Percentiles rank a stretch among this genome's conserved stretches.
Evolutionary conservation across 257 asterid species (phyloP).

Genomic region (Ocimum tenuiflorum): DNA sequence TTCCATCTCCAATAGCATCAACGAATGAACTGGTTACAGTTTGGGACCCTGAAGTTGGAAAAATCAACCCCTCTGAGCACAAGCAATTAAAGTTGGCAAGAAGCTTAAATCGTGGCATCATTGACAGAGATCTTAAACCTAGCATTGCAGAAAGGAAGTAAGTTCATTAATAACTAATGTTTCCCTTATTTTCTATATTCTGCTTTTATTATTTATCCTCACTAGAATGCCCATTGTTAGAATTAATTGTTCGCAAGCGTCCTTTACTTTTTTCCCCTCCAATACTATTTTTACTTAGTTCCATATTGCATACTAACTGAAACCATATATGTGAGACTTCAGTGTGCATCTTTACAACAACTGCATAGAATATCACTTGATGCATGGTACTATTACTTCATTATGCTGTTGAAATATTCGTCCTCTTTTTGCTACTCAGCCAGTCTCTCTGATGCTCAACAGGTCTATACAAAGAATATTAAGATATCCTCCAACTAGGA

Average conservation of each 20-base stretch:
- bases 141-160: conserved; percentile 83
- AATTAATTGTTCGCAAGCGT: too few relatives aligned
- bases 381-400: not conserved
- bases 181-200: not conserved
- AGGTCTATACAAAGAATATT: conserved; percentile 91
- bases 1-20: conserved; percentile 89
- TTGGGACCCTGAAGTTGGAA: conserved; percentile 97
- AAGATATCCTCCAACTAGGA: conserved; percentile 93
- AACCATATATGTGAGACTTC: too few relatives aligned
- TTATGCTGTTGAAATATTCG: not conserved
- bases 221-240: too few relatives aligned
- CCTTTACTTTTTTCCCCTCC: too few relatives aligned
- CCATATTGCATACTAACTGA: too few relatives aligned
- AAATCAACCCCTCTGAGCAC: conserved; percentile 96
- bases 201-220: not conserved
- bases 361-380: not conserved
- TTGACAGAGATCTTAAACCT: conserved; percentile 95
- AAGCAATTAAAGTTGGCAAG: conserved; percentile 94
- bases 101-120: conserved; percentile 94
- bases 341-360: not conserved
- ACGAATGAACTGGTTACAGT: conserved; percentile 88
- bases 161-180: conserved; percentile 24
- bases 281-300: too few relatives aligned
- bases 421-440: conserved; percentile 16
- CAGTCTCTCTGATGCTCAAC: conserved; percentile 25